phyloP scores from a whole-genome alignment of 768 basidiomycete genomes.

The Baorangia bicolor region DNA sequence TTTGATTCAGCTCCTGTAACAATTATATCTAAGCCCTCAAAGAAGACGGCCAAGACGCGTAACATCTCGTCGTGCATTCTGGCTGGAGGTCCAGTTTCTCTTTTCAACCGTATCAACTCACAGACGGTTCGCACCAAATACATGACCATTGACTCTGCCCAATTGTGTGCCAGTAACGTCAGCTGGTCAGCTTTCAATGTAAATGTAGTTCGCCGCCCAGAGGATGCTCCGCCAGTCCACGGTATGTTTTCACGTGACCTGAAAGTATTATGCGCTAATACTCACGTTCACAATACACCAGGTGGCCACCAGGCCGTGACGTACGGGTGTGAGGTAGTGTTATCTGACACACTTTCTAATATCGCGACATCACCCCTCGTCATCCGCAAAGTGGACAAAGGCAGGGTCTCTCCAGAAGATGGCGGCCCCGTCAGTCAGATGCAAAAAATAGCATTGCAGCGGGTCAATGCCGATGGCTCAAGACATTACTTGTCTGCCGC shows the following conservation, averaged over 20 bases:
- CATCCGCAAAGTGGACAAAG: constrained; percentile 92
- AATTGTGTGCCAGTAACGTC: constrained; percentile 84
- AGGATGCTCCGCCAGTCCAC: constrained; percentile 56
- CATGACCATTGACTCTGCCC: constrained; percentile 87
- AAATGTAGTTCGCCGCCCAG: constrained; percentile 77
- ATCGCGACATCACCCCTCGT: constrained; percentile 83
- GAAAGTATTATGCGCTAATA: constrained; percentile 35
- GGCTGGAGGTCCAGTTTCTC: constrained; percentile 83
- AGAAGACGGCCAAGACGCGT: constrained; percentile 95
- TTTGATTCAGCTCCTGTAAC: constrained; percentile 91
- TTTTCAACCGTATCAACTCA: constrained; percentile 95
- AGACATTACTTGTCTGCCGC: constrained; percentile 89
- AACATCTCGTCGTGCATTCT: constrained; percentile 89
- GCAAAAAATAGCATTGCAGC: constrained; percentile 92
- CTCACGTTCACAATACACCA: constrained; percentile 42
- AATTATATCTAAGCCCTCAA: constrained; percentile 96
- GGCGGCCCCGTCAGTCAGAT: constrained; percentile 94
- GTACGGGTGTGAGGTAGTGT: constrained; percentile 85
- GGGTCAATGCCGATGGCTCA: constrained; percentile 77
- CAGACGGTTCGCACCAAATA: constrained; percentile 97
- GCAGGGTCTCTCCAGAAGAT: constrained; percentile 80
- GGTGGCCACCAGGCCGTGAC: constrained; percentile 82
- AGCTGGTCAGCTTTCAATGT: constrained; percentile 95
- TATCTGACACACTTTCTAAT: constrained; percentile 83
- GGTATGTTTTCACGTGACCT: constrained; percentile 64